These are phyloP conservation scores for Venturia oleaginea DNA, from an alignment of 2,329 filamentous ascomycete species.

Conservation along the genomic window DNA sequence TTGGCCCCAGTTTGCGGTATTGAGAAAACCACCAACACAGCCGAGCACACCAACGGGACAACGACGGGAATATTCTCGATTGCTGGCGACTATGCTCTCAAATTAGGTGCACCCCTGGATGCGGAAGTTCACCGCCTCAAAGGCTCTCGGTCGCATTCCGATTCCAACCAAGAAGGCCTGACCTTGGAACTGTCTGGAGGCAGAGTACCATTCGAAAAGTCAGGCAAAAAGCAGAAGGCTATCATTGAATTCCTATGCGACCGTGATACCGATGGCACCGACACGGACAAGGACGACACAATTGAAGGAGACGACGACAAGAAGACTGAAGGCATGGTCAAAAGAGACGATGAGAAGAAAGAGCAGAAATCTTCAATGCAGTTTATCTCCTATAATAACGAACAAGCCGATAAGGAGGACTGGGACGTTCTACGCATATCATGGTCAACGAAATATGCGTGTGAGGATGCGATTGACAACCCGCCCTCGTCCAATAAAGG, in stretches of 20 bases:
- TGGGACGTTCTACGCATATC: conserved; percentile 61
- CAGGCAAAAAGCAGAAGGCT: conserved; percentile 55
- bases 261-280: conserved; percentile 20
- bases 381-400: conserved; percentile 62
- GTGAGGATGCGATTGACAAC: conserved; percentile 43
- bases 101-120: conserved; percentile 53
- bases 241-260: conserved; percentile 84
- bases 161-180: conserved; percentile 62
- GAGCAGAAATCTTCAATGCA: conserved; percentile 50
- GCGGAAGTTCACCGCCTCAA: conserved; percentile 7
- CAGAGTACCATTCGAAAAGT: conserved; percentile 38
- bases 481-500: conserved; percentile 35
- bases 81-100: conserved; percentile 57
- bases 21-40: conserved; percentile 39
- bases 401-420: conserved; percentile 40
- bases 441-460: conserved; percentile 85
- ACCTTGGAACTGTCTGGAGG: conserved; percentile 58
- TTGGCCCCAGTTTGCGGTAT: conserved; percentile 61
- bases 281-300: conserved; percentile 46
- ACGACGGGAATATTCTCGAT: conserved; percentile 58
- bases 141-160: conserved; percentile 39
- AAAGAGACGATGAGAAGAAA: conserved; percentile 22
- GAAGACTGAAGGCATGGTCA: conserved; percentile 19
- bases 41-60: conserved; percentile 7
- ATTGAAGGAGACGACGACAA: conserved; percentile 21